Evolutionary conservation across 2,329 filamentous ascomycete genomes (phyloP), one percentile per base, ranked within the genome.

Genomic region (Botryotinia calthae): DNA sequence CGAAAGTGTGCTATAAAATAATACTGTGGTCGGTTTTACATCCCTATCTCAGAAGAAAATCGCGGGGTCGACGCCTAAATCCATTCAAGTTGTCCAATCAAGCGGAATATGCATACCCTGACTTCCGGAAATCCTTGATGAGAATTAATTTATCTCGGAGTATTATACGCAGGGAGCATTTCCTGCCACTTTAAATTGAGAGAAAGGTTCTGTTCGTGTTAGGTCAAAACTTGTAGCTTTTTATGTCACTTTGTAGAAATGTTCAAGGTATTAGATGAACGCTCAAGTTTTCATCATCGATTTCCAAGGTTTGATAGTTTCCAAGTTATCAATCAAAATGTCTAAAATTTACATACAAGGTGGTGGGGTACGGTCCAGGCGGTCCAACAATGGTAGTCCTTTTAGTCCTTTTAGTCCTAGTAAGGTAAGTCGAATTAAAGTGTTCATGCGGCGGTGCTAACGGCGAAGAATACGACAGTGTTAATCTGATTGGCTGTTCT

Each of bases 161-260:
- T 64, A 71, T 65, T 71, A 48, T 59, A 37, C 16, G 37, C 70
- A 65, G 37, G 59, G 61, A 67, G 62, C 40, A 59, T 67, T 46
- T 46, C 28, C 70, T 67, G 70, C 70, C 62, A 65, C 70, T 71
- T 42, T 71, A 58, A 12, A 40, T 61, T 40, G 34, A 3, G 6
- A 28, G 58, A n/a, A 1, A n/a, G 58, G 22, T 40, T n/a, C 51
- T 56, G 51, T 56, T 28, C 51, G 51, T 56, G n/a, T 56, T 9
- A 31, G 18, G 16, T 28, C n/a, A 18, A 56, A 56, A 56, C 14
- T 18, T 28, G 3, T 28, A 56, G n/a, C 51, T 54, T 54, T 54
- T n/a, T 7, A 16, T 54, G 48, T n/a, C 48, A n/a, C 48, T 54
- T n/a, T 2, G 48, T 54, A n/a, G 48, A 12, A 14, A 12, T n/a